A percentile compares a stretch with the other conserved stretches of the same genome.
phyloP scores from a whole-genome alignment of 2,329 filamentous ascomycete genomes.

The Diplodia seriata region DNA sequence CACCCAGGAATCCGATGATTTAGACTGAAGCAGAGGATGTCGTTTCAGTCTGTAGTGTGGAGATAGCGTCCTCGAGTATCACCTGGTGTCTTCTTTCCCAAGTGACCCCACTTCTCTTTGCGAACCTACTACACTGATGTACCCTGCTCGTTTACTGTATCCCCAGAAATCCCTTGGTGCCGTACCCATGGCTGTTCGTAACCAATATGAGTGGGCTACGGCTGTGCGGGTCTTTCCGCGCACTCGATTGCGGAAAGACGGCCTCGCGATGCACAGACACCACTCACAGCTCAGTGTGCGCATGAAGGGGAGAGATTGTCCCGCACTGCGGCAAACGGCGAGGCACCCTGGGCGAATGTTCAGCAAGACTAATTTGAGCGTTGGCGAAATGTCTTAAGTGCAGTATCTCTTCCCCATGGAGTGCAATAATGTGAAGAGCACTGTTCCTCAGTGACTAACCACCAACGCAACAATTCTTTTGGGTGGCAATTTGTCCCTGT shows the following conservation, averaged over 20 bases:
- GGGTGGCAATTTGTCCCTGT: constrained; percentile 24
- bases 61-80: constrained; percentile 3
- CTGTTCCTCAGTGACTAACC: constrained; percentile 1
- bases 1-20: not conserved
- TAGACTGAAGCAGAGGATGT: not conserved
- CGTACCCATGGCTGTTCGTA: constrained; percentile 3
- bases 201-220: constrained; percentile 8
- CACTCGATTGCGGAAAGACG: constrained; percentile 24
- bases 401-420: not conserved
- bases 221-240: constrained; percentile 26
- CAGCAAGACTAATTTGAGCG: constrained; percentile 18
- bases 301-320: constrained; percentile 25
- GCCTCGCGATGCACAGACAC: constrained; percentile 31
- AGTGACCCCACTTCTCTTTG: constrained; percentile 11
- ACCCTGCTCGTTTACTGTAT: constrained; percentile 9
- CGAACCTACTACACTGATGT: not conserved
- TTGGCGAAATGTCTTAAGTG: constrained; percentile 22
- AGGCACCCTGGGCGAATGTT: constrained; percentile 5
- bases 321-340: constrained; percentile 25
- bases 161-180: constrained; percentile 1
- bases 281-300: not conserved
- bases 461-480: constrained; percentile 15
- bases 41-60: not conserved
- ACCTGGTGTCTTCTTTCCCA: not conserved
- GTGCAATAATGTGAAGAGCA: not conserved